Evolutionary conservation across 2,329 filamentous ascomycete species (phyloP).

Genomic region (Mollisia scopiformis): DNA sequence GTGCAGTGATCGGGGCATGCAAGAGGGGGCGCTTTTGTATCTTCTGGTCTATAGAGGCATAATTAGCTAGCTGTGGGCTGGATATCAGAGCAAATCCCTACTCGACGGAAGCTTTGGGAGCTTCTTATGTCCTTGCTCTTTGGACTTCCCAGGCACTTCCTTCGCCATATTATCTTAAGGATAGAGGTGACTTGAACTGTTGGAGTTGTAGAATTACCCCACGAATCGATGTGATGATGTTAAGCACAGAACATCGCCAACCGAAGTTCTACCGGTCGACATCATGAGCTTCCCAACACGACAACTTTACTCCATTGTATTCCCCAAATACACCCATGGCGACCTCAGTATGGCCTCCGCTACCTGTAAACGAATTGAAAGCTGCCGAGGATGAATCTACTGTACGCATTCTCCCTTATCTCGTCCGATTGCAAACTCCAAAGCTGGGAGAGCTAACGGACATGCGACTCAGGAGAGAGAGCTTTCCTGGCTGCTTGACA

Average conservation of each 20-base stretch:
- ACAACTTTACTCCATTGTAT: not conserved
- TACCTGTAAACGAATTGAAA: slow-evolving; percentile 28
- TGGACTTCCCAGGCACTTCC: not conserved
- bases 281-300: not conserved
- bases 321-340: slow-evolving; percentile 16
- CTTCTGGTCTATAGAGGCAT: slow-evolving; percentile 27
- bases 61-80: not conserved
- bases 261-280: not conserved
- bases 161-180: slow-evolving; percentile 16
- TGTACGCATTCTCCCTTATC: slow-evolving; percentile 19
- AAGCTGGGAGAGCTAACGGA: slow-evolving; percentile 1
- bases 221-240: not conserved
- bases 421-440: not conserved
- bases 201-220: not conserved
- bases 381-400: slow-evolving; percentile 36
- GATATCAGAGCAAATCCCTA: not conserved
- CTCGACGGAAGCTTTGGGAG: slow-evolving; percentile 23
- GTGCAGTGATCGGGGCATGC: slow-evolving; percentile 33
- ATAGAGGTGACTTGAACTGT: not conserved
- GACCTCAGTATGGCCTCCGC: slow-evolving; percentile 34
- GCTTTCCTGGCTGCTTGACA: slow-evolving; percentile 39
- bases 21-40: slow-evolving; percentile 39
- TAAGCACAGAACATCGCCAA: slow-evolving; percentile 1
- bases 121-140: slow-evolving; percentile 19
- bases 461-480: slow-evolving; percentile 31